These are phyloP conservation scores for Secale cereale DNA, from an alignment of 176 grass and related monocot species.

Conservation along the genomic window DNA sequence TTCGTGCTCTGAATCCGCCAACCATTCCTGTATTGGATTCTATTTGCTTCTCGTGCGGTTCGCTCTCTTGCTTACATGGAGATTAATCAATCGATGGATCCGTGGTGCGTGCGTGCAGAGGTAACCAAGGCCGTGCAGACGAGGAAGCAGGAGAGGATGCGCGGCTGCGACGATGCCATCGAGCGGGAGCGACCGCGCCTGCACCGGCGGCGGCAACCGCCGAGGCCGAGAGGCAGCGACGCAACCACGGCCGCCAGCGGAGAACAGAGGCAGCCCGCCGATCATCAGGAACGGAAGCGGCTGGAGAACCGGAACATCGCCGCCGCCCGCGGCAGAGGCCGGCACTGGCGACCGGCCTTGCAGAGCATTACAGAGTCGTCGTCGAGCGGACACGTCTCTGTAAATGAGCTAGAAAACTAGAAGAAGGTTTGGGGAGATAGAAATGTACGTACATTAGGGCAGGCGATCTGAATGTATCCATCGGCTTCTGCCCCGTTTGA, in stretches of 20 bases:
- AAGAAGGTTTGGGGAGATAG: not conserved
- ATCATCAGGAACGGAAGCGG: slow-evolving; percentile 22
- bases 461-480: too few species aligned
- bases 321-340: not conserved
- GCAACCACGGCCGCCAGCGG: not conserved
- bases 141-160: slow-evolving; percentile 47
- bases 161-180: not conserved
- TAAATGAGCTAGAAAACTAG: not conserved
- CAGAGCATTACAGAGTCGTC: slow-evolving; percentile 43
- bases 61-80: not conserved
- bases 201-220: not conserved
- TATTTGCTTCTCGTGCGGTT: not conserved
- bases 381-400: not conserved
- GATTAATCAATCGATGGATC: not conserved
- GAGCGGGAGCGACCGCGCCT: not conserved
- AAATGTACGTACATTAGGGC: slow-evolving; percentile 2
- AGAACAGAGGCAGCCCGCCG: slow-evolving; percentile 4
- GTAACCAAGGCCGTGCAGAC: slow-evolving; percentile 61
- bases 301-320: slow-evolving; percentile 6
- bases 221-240: not conserved
- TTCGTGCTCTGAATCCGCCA: not conserved
- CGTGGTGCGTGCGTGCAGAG: slow-evolving; percentile 21
- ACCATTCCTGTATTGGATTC: not conserved
- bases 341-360: slow-evolving; percentile 15
- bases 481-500: too few species aligned